A percentile compares a stretch with the other conserved stretches of the same genome.
Evolutionary conservation across 345 rosid genomes (phyloP).

Genomic region (Eucalyptus brandiana): DNA sequence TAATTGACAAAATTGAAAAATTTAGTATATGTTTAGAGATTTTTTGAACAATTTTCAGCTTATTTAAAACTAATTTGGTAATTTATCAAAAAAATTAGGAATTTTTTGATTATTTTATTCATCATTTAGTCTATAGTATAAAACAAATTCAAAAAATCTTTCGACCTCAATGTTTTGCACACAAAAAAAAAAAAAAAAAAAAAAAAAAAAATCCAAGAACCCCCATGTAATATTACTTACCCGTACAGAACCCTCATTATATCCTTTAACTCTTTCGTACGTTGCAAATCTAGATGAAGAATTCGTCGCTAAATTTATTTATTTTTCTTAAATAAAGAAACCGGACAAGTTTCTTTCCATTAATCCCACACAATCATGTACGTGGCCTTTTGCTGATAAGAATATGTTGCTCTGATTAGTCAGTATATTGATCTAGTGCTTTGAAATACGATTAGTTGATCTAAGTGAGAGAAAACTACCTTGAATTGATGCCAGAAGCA

Average conservation of each 20-base stretch:
- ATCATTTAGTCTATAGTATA: too few relatives aligned
- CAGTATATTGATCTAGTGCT: not conserved
- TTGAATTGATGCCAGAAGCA: not conserved
- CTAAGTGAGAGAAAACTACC: not conserved
- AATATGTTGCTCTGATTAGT: not conserved
- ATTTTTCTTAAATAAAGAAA: too few relatives aligned
- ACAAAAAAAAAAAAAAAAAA: too few relatives aligned
- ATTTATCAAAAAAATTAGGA: rapidly evolving
- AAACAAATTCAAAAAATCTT: not conserved
- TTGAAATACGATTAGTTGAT: not conserved
- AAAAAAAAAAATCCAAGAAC: not conserved
- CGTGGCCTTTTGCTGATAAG: not conserved
- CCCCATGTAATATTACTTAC: not conserved
- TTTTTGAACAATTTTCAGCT: too few relatives aligned
- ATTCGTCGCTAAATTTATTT: not conserved
- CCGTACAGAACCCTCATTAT: not conserved
- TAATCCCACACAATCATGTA: not conserved
- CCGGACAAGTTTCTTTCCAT: not conserved
- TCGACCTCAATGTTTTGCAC: not conserved
- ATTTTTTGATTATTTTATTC: not conserved
- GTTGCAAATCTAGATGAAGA: not conserved
- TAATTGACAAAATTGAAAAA: rapidly evolving
- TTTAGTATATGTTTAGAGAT: too few relatives aligned
- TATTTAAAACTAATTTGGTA: too few relatives aligned
- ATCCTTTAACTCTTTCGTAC: not conserved